phyloP scores from a whole-genome alignment of 768 basidiomycete genomes.

The Tulasnella sp. region DNA sequence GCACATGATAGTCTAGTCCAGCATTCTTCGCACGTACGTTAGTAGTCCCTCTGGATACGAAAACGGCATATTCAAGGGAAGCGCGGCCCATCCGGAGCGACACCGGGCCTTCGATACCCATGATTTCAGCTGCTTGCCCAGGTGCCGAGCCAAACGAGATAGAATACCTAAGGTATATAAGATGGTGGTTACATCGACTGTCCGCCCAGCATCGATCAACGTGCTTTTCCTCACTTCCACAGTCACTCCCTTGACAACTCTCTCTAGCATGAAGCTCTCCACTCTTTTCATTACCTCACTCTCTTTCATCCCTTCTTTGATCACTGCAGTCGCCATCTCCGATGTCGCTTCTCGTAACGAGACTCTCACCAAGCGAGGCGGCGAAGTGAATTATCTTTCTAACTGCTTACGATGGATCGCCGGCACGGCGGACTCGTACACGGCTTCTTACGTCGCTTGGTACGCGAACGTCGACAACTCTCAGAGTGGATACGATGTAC shows the following conservation, averaged over 20 bases:
- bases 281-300: not conserved
- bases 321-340: not conserved
- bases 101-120: not conserved
- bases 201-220: too few species aligned
- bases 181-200: too few species aligned
- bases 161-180: not conserved
- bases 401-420: not conserved
- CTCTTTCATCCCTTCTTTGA: not conserved
- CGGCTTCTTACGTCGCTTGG: not conserved
- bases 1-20: too few species aligned
- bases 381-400: not conserved
- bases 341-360: not conserved
- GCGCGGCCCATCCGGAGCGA: not conserved
- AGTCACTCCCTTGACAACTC: not conserved
- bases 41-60: not conserved
- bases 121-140: not conserved
- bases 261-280: not conserved
- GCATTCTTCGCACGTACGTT: not conserved
- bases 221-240: too few species aligned
- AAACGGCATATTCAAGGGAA: not conserved
- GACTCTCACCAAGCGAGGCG: not conserved
- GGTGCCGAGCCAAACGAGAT: not conserved
- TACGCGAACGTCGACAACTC: slow-evolving; percentile 5
- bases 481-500: not conserved
- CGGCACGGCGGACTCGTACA: not conserved